phyloP scores from a whole-genome alignment of 1,284 basidiomycete species.

The Pseudozyma thailandica region DNA sequence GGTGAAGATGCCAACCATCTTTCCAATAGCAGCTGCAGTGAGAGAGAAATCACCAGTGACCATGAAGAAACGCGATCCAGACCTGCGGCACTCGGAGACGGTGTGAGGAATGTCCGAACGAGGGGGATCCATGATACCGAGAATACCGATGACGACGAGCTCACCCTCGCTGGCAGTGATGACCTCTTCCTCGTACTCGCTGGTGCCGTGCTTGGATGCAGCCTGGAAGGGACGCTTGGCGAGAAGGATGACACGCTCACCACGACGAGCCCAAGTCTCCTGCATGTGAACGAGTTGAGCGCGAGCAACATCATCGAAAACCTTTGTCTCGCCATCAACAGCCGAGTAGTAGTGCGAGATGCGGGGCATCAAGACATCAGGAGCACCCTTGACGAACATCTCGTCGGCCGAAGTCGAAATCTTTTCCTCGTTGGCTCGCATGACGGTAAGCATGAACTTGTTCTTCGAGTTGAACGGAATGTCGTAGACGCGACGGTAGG shows the following conservation, averaged over 20 bases:
- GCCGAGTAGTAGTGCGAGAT: constrained; percentile 41
- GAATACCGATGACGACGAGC: constrained; percentile 75
- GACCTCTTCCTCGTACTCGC: constrained; percentile 33
- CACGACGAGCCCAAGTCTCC: constrained; percentile 72
- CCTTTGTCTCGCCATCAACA: constrained; percentile 26
- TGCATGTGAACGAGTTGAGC: constrained; percentile 40
- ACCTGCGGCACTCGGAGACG: constrained; percentile 73
- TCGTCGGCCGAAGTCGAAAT: constrained; percentile 55
- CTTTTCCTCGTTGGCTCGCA: constrained; percentile 65
- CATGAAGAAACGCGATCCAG: constrained; percentile 77
- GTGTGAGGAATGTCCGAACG: constrained; percentile 74
- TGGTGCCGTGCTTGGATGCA: constrained; percentile 19
- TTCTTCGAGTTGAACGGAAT: constrained; percentile 75
- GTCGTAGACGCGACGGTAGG: constrained; percentile 69
- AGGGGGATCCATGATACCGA: constrained; percentile 76
- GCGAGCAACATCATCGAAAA: constrained; percentile 23
- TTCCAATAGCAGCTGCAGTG: constrained; percentile 75
- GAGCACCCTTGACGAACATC: constrained; percentile 59
- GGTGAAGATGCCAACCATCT: constrained; percentile 75
- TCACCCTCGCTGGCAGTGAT: constrained; percentile 63
- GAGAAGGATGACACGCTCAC: constrained; percentile 74
- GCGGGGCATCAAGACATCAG: constrained; percentile 69
- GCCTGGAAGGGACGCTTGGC: constrained; percentile 68
- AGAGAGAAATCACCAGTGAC: constrained; percentile 76
- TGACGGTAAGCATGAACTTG: constrained; percentile 75